Base-by-base conservation (phyloP, 129 eudicot species). In the Tagetes patula region DNA sequence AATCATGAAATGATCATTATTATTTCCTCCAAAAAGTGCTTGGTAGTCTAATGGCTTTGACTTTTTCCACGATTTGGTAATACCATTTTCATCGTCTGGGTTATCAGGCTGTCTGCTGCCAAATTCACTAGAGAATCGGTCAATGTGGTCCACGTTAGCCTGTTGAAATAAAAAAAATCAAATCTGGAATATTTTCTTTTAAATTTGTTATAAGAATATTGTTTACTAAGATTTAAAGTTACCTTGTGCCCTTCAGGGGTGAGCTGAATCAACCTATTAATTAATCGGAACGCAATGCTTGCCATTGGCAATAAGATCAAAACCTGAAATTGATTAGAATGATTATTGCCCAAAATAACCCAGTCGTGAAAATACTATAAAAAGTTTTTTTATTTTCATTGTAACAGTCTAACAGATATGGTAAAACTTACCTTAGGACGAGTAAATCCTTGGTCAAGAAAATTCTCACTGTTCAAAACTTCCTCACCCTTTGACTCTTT, bases 241-340 rank as follows among this genome's bases (percentile, higher is more conserved):
- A 88, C 99, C 97, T 87, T 86, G 72, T 88, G 78, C 64, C 84
- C 84, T 48, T 92, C 37, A 67, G 98, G 98, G 39, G 91, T 90
- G 80, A 94, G 72, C 62, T 94, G 86, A 67, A 94, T 84, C 82
- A 94, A 73, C 85, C 96, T 86, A 86, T 85, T 84, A 6, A 94
- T 84, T 65, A 88, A 82, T 62, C 97, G 85, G 61, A 70, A 82
- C 36, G 97, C 98, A 79, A 94, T 83, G 73, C 91, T 89, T 72
- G 89, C 88, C 7, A 88, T 61, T 39, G 98, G 98, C 59, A 90
- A 83, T 69, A 94, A 81, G 48, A 94, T 84, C 81, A 94, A 83
- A 4, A 94, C 85, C 98, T 94, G 84, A 27, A 79, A 48, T 38
- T 62, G 47, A 71, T 71, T 46, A 37, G 31, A 61, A 40, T 8